Conservation (phyloP, 148 eudicot species). For the Rhododendron griersonianum region DNA sequence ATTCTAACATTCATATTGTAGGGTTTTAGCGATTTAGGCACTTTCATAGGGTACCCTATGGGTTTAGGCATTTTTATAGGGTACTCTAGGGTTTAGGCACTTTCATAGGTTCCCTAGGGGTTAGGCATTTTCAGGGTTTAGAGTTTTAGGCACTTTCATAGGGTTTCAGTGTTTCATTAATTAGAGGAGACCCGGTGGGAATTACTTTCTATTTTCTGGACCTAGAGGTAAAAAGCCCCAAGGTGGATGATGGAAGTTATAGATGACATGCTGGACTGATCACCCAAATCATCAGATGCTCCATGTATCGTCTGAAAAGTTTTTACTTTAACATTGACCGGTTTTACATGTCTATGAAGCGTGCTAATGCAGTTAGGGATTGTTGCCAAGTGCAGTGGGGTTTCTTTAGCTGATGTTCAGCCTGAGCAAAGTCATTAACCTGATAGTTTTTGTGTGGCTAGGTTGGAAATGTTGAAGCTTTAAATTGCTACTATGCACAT, state of each 20-base stretch:
- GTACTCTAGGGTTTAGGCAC: no score
- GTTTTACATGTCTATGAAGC: not conserved
- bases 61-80: no score
- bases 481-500: constrained; percentile 93
- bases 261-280: not conserved
- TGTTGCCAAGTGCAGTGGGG: not conserved
- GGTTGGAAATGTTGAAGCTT: constrained; percentile 90
- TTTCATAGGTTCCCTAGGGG: no score
- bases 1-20: no score
- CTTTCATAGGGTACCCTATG: no score
- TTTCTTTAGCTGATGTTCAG: constrained; percentile 6
- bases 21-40: no score
- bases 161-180: no score
- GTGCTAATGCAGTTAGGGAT: not conserved
- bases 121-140: no score
- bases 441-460: constrained; percentile 25
- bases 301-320: not conserved
- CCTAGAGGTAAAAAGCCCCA: no score
- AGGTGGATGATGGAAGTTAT: not conserved
- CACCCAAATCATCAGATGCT: not conserved
- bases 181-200: no score
- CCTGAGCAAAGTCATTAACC: constrained; percentile 1
- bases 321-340: not conserved
- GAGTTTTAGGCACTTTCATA: no score
- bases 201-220: no score